These are phyloP conservation scores for Phytophthora vignae DNA, from an alignment of 352 stramenopile species.

Conservation along the genomic window DNA sequence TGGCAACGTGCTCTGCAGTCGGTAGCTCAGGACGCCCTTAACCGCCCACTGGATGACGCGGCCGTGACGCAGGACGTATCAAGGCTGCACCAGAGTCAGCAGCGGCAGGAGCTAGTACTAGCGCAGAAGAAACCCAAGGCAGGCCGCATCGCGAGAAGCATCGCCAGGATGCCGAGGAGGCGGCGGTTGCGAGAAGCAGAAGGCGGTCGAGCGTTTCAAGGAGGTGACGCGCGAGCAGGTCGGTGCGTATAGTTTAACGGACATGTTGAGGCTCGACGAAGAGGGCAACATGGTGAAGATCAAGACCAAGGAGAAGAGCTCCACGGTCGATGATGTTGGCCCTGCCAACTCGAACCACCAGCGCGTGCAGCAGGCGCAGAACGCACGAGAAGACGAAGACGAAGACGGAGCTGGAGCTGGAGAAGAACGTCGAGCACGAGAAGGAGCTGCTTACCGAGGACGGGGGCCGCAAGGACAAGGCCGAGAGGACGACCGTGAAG, in stretches of 20 bases:
- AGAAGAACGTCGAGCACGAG: conserved; percentile 72
- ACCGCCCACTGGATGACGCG: no score
- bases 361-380: conserved; percentile 60
- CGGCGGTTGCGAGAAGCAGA: conserved; percentile 66
- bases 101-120: conserved; percentile 47
- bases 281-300: conserved; percentile 85
- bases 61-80: no score
- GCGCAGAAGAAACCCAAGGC: conserved; percentile 56
- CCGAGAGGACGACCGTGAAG: conserved; percentile 77
- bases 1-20: no score
- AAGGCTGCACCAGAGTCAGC: conserved; percentile 30
- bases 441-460: conserved; percentile 79
- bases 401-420: no score
- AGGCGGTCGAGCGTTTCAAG: conserved; percentile 59
- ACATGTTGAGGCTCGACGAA: conserved; percentile 85
- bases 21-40: no score
- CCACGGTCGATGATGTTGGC: conserved; percentile 32
- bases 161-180: conserved; percentile 63
- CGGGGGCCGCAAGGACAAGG: conserved; percentile 72
- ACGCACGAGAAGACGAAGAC: conserved; percentile 77
- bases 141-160: conserved; percentile 65
- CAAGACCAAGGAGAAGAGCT: conserved; percentile 64
- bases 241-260: conserved; percentile 76
- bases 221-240: conserved; percentile 84
- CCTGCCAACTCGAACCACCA: conserved; percentile 63